Evolutionary conservation across 257 asterid species (phyloP), one percentile per base, ranked within the genome.

Genomic region (Solanum chilense): DNA sequence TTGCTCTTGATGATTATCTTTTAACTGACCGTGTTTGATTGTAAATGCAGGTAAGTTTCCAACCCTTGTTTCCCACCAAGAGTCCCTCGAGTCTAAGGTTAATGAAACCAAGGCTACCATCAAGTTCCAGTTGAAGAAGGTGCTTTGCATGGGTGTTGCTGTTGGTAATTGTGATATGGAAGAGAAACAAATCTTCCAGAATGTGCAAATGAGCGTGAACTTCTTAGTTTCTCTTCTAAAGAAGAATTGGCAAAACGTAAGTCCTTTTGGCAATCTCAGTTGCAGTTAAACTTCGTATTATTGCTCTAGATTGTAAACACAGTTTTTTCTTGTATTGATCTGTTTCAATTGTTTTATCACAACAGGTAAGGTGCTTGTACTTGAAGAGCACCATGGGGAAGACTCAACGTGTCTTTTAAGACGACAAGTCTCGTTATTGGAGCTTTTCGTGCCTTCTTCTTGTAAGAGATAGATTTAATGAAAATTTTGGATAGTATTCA

Each of bases 311-410:
- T 39, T 0, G 10, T 62, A 0, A 4, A 0, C 23, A 11, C 7
- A 9, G 11, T 81, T 25, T 18, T 49, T 10, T 81, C 45, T 81
- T 49, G 31, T 47, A 27, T 42, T 27, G 9, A 80, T 47, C 66
- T n/a, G 44, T 3, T 80, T 49, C 2, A 29, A 81, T 81, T 81
- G 45, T 20, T 81, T 49, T 18, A 10, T 49, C 45, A 15, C 85
- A 29, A 31, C 89, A 88, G 89, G 89, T 88, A 60, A 84, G 89
- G 64, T 84, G 89, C 73, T 76, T 88, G 85, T 83, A 88, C 87
- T 83, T 88, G 89, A 88, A 88, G 87, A 88, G 87, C 23, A 84
- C 89, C n/a, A 88, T 88, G 89, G 87, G 87, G 44, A 88, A 88
- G 87, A 68, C 89, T 13, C 87, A 83, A 13, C 89, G 87, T 4